Conservation (phyloP, 768 basidiomycete species). For the Dioszegia crocea region DNA sequence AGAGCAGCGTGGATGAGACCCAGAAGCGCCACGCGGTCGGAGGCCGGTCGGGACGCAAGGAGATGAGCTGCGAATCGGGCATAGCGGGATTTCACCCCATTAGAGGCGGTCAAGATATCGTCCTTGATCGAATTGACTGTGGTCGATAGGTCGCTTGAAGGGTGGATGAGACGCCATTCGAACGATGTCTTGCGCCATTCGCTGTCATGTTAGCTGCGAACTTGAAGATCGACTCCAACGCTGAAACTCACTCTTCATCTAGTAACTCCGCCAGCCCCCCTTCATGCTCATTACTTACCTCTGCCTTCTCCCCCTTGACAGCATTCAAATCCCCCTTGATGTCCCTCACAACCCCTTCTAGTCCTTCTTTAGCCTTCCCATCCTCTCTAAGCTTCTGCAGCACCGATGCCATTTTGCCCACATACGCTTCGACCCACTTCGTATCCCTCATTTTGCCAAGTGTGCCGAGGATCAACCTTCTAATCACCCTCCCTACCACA, state of each 20-base stretch:
- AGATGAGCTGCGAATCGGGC: constrained; percentile 11
- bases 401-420: constrained; percentile 24
- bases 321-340: constrained; percentile 20
- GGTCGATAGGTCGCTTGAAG: neutral
- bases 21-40: neutral
- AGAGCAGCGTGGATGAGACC: neutral
- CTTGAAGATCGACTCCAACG: neutral
- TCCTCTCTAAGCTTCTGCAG: constrained; percentile 22
- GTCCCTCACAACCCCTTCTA: constrained; percentile 18
- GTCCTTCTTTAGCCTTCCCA: constrained; percentile 29
- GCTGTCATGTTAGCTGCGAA: neutral
- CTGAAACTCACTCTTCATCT: constrained; percentile 12
- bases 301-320: neutral
- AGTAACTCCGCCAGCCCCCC: constrained; percentile 1
- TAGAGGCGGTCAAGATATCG: neutral
- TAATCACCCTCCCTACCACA: constrained; percentile 61
- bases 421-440: constrained; percentile 37
- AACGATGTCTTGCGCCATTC: constrained; percentile 6
- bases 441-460: constrained; percentile 56
- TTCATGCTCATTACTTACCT: neutral
- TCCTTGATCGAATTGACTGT: neutral
- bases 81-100: neutral
- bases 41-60: neutral
- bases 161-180: constrained; percentile 5
- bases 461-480: constrained; percentile 62